Evolutionary conservation across 768 basidiomycete genomes (phyloP).

Genomic region (Termitomyces heimii): DNA sequence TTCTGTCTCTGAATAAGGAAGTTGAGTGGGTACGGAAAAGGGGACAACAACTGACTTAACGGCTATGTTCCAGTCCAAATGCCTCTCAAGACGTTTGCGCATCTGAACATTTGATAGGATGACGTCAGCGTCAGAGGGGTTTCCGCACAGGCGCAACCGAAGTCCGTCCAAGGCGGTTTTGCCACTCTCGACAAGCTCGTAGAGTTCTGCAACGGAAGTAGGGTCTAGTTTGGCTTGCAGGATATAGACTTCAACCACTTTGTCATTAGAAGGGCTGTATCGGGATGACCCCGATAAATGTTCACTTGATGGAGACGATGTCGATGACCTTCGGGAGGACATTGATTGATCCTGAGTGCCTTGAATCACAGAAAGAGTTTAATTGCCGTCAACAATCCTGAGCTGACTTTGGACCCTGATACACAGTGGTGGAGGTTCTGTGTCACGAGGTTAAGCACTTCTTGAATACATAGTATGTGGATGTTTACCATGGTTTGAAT

Average conservation of each 20-base stretch:
- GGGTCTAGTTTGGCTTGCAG: constrained; percentile 32
- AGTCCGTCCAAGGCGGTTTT: constrained; percentile 1
- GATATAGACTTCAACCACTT: constrained; percentile 23
- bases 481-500: background rate
- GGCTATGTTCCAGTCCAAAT: constrained; percentile 58
- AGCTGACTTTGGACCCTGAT: background rate
- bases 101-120: constrained; percentile 63
- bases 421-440: too few relatives aligned
- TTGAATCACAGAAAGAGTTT: background rate
- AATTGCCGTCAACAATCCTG: background rate
- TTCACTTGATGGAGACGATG: background rate
- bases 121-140: constrained; percentile 50
- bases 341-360: background rate
- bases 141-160: constrained; percentile 28
- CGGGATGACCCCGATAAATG: background rate
- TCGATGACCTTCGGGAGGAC: background rate
- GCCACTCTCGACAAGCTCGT: constrained; percentile 25
- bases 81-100: constrained; percentile 63
- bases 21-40: background rate
- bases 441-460: background rate
- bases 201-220: constrained; percentile 28
- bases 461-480: background rate
- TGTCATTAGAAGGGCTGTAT: background rate
- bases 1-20: constrained; percentile 47
- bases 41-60: constrained; percentile 34